Evolutionary conservation across 2,329 filamentous ascomycete genomes (phyloP).

Genomic region (Dendrostoma leiphaemia): DNA sequence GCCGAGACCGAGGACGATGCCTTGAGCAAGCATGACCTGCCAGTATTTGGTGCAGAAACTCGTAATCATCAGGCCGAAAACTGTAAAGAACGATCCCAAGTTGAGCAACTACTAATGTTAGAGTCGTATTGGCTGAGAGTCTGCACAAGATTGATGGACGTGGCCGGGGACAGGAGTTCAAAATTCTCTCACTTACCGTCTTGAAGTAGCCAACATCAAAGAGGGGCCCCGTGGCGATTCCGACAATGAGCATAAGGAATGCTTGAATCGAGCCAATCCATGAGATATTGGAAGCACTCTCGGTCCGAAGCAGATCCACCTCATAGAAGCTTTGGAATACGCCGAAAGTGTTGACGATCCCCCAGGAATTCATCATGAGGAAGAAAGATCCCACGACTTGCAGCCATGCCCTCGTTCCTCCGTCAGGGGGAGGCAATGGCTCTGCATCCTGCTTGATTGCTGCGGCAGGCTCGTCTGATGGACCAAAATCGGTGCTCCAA

Average conservation of each 20-base stretch:
- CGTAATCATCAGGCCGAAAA: conserved; percentile 46
- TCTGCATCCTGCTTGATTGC: no score
- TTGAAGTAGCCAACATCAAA: conserved; percentile 44
- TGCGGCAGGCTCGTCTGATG: no score
- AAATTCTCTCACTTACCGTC: no score
- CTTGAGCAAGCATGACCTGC: conserved; percentile 44
- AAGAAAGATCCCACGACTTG: conserved; percentile 51
- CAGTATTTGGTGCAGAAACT: conserved; percentile 37
- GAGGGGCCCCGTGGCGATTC: conserved; percentile 42
- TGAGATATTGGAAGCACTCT: conserved; percentile 33
- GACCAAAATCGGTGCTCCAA: no score
- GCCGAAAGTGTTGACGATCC: conserved; percentile 43
- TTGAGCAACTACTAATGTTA: no score
- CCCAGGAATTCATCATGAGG: conserved; percentile 57
- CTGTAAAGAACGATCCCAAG: conserved; percentile 38
- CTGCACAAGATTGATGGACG: no score
- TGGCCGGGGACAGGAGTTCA: no score
- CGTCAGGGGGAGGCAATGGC: conserved; percentile 34
- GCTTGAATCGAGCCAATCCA: conserved; percentile 48
- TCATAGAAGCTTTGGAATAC: conserved; percentile 56
- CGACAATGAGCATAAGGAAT: conserved; percentile 42
- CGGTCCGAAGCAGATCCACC: conserved; percentile 32
- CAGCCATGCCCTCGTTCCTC: conserved; percentile 51
- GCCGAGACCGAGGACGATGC: conserved; percentile 44
- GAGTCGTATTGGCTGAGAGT: no score